phyloP scores from a whole-genome alignment of 139 green algal genomes.

The Chlamydomonas sp. region DNA sequence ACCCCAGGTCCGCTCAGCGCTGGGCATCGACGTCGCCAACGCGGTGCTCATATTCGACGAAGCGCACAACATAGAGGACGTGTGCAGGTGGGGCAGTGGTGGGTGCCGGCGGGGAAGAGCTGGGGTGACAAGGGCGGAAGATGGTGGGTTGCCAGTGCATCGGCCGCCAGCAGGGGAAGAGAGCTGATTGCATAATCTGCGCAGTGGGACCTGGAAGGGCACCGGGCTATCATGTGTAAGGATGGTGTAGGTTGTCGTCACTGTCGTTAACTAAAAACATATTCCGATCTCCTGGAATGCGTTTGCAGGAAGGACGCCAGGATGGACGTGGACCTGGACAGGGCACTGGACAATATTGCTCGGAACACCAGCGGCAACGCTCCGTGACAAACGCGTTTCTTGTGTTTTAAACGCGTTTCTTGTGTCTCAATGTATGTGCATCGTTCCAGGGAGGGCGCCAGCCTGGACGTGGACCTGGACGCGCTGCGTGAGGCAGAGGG shows the following conservation, averaged over 20 bases:
- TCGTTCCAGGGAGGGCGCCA: slow-evolving; percentile 32
- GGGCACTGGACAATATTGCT: no score
- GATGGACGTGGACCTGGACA: neutral
- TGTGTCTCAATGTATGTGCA: neutral
- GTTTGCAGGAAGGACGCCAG: neutral
- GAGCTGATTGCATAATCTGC: no score
- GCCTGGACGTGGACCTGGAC: slow-evolving; percentile 69
- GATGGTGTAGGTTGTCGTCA: no score
- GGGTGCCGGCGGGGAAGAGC: neutral
- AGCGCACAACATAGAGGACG: slow-evolving; percentile 98
- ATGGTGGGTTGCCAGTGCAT: no score
- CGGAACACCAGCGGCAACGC: no score
- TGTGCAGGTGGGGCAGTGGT: slow-evolving; percentile 41
- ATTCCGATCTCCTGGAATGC: neutral
- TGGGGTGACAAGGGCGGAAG: neutral
- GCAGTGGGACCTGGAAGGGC: no score
- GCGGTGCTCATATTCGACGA: slow-evolving; percentile 96
- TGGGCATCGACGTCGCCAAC: slow-evolving; percentile 77
- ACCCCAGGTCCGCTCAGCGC: slow-evolving; percentile 64
- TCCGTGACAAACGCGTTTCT: no score
- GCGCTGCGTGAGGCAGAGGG: slow-evolving; percentile 58
- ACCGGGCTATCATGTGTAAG: no score
- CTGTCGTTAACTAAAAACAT: no score
- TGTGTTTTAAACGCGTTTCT: neutral
- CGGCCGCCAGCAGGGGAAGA: no score